phyloP scores from a whole-genome alignment of 2,329 filamentous ascomycete genomes.

The Coniochaeta sp. region DNA sequence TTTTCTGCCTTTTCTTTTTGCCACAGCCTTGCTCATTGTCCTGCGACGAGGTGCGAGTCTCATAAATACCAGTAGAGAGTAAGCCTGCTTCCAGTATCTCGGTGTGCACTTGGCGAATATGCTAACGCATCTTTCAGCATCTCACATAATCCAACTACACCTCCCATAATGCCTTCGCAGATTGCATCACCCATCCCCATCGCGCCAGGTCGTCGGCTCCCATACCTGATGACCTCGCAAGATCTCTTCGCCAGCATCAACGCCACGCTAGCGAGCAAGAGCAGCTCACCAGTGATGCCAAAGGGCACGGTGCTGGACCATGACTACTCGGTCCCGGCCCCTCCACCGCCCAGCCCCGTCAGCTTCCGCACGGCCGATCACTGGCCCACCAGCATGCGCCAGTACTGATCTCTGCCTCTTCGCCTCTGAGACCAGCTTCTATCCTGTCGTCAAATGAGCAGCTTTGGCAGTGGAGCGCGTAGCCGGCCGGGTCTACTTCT shows the following conservation, averaged over 20 bases:
- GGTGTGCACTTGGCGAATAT: neutral
- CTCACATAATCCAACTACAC: conserved; percentile 1
- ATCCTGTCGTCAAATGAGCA: neutral
- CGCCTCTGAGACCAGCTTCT: neutral
- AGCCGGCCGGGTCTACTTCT: neutral
- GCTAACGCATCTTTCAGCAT: neutral
- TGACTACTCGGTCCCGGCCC: conserved; percentile 58
- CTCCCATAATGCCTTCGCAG: conserved; percentile 32
- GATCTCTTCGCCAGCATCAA: conserved; percentile 47
- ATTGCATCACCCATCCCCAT: conserved; percentile 39
- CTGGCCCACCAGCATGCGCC: conserved; percentile 33
- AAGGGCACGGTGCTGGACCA: conserved; percentile 45
- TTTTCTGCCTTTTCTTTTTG: neutral
- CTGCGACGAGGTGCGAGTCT: neutral
- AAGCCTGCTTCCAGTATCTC: neutral
- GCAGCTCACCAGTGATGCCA: conserved; percentile 34
- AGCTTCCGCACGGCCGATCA: conserved; percentile 47
- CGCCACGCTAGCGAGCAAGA: conserved; percentile 38
- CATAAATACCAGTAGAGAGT: neutral
- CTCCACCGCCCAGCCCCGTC: conserved; percentile 57
- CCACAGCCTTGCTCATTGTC: neutral
- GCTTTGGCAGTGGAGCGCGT: neutral
- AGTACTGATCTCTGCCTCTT: neutral
- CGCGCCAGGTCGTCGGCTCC: conserved; percentile 35
- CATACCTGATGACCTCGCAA: conserved; percentile 36